phyloP scores from a whole-genome alignment of 1,284 basidiomycete genomes.

The Spongiforma sp. region DNA sequence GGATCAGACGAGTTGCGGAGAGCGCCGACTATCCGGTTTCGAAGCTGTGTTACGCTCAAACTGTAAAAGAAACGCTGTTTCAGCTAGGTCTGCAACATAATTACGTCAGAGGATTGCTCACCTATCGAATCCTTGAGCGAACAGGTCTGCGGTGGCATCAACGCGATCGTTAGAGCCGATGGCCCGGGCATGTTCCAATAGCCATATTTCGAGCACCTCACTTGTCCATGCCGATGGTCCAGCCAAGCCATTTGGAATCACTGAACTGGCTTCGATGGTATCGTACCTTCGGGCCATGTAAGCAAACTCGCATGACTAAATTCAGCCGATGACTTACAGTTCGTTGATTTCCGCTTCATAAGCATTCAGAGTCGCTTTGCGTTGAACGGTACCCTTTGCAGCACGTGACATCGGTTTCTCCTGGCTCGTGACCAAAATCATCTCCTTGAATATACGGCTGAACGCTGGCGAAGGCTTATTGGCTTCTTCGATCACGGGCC shows the following conservation, averaged over 20 bases:
- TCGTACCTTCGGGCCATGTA: constrained; percentile 28
- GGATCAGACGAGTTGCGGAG: constrained; percentile 17
- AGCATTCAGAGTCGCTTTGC: constrained; percentile 7
- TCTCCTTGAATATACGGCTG: constrained; percentile 29
- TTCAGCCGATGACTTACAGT: not conserved
- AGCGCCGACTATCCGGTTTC: constrained; percentile 31
- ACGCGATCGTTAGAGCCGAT: constrained; percentile 23
- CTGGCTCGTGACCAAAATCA: constrained; percentile 21
- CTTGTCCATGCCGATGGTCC: constrained; percentile 5
- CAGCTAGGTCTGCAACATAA: not conserved
- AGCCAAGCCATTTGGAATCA: constrained; percentile 10
- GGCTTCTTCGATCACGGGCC: constrained; percentile 25
- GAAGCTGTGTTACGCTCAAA: constrained; percentile 33
- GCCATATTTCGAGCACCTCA: no score
- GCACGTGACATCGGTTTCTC: constrained; percentile 21
- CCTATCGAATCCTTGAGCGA: no score
- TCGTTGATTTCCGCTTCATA: not conserved
- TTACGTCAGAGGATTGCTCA: not conserved
- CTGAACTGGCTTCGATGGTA: constrained; percentile 27
- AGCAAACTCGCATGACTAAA: not conserved
- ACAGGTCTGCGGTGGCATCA: constrained; percentile 8
- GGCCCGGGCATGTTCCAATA: constrained; percentile 28
- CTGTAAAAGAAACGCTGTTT: constrained; percentile 8
- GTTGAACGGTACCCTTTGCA: constrained; percentile 23
- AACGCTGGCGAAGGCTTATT: constrained; percentile 23